phyloP scores from a whole-genome alignment of 2,329 filamentous ascomycete species.

The Sarocladium oryzae region DNA sequence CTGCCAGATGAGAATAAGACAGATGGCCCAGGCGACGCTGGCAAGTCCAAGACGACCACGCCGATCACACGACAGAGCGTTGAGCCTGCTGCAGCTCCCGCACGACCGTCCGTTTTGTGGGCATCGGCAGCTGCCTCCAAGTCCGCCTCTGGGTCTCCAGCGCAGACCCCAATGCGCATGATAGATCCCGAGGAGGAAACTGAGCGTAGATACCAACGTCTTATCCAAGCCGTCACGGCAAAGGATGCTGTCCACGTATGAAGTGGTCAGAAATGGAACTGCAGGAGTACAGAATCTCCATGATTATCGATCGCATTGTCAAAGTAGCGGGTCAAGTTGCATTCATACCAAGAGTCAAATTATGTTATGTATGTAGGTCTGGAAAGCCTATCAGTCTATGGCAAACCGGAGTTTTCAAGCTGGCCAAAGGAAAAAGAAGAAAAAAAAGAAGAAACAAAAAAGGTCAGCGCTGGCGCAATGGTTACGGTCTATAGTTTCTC shows the following conservation, averaged over 20 bases:
- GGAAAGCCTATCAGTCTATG: neutral
- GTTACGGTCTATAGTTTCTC: neutral
- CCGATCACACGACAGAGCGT: constrained; percentile 24
- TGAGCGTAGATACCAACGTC: constrained; percentile 10
- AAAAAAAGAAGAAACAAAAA: too few species aligned
- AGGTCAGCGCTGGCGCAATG: neutral
- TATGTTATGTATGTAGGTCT: neutral
- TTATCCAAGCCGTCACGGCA: constrained; percentile 12
- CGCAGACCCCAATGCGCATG: constrained; percentile 1
- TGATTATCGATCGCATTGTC: too few species aligned
- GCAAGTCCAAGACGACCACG: constrained; percentile 22
- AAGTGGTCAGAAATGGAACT: neutral
- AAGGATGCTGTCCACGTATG: constrained; percentile 10
- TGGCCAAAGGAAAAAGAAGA: too few species aligned
- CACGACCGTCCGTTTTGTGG: constrained; percentile 30
- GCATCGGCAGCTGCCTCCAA: constrained; percentile 14
- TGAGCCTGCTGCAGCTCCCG: constrained; percentile 13
- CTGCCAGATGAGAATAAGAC: constrained; percentile 24
- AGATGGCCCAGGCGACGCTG: constrained; percentile 15
- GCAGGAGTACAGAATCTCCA: neutral
- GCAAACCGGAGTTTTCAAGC: neutral
- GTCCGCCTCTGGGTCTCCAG: constrained; percentile 3
- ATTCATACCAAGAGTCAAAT: too few species aligned
- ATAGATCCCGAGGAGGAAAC: constrained; percentile 11
- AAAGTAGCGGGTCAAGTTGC: too few species aligned